Percentiles rank a stretch among this genome's conserved stretches.
These are phyloP conservation scores for Boechera stricta DNA, from an alignment of 345 rosid genomes.

Conservation along the genomic window DNA sequence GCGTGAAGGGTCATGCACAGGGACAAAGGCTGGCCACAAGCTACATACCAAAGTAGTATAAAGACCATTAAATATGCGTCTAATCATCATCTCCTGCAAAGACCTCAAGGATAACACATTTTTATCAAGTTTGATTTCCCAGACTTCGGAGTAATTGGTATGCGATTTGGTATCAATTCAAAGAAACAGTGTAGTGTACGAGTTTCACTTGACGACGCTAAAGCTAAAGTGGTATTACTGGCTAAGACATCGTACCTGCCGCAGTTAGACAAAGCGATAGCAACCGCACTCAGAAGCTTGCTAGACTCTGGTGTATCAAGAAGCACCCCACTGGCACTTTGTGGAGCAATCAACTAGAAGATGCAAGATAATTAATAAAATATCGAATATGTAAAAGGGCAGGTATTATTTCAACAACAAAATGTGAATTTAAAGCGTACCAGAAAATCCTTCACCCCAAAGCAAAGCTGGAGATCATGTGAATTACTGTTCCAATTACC, in stretches of 20 bases:
- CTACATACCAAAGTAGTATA: slow-evolving; percentile 52
- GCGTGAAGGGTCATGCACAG: slow-evolving; percentile 94
- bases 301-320: slow-evolving; percentile 92
- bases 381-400: slow-evolving; percentile 10
- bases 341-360: slow-evolving; percentile 85
- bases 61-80: slow-evolving; percentile 18
- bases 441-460: slow-evolving; percentile 94
- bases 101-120: slow-evolving; percentile 8
- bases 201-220: slow-evolving; percentile 17
- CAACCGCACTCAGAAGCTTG: slow-evolving; percentile 92
- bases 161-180: slow-evolving; percentile 19
- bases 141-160: slow-evolving; percentile 5
- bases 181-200: slow-evolving; percentile 30
- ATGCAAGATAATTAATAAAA: slow-evolving; percentile 33
- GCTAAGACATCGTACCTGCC: slow-evolving; percentile 64
- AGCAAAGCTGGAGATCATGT: slow-evolving; percentile 93
- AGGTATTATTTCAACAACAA: neutral
- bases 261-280: slow-evolving; percentile 92
- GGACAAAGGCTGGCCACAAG: slow-evolving; percentile 97
- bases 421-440: slow-evolving; percentile 49
- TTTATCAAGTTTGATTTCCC: slow-evolving; percentile 1
- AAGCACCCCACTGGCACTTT: slow-evolving; percentile 96
- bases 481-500: slow-evolving; percentile 61
- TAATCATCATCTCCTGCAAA: slow-evolving; percentile 14
- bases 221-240: slow-evolving; percentile 27